These are phyloP conservation scores for Cnidoscolus chayamansa DNA, from an alignment of 441 rosid genomes.

Conservation along the genomic window DNA sequence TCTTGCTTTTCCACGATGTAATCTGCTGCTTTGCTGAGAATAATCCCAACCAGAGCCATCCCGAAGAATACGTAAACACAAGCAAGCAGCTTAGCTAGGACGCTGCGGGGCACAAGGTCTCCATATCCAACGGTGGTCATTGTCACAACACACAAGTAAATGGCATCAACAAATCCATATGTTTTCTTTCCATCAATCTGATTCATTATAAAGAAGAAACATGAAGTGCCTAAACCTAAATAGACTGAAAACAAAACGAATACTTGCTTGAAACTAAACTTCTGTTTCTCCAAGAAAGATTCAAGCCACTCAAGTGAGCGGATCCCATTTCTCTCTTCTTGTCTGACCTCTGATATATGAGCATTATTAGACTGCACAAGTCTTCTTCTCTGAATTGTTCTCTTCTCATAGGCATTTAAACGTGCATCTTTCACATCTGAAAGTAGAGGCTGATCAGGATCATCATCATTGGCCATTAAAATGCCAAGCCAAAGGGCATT, in stretches of 20 bases:
- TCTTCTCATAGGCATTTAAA: constrained; percentile 18
- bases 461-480: constrained; percentile 36
- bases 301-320: constrained; percentile 15
- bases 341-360: background rate
- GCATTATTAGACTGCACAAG: constrained; percentile 1
- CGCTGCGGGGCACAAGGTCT: constrained; percentile 47
- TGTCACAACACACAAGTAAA: constrained; percentile 52
- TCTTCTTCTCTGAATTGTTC: constrained; percentile 32
- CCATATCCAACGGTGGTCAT: constrained; percentile 72
- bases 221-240: constrained; percentile 32
- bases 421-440: constrained; percentile 16
- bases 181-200: constrained; percentile 51
- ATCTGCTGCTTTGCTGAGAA: constrained; percentile 56
- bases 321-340: constrained; percentile 19
- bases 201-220: constrained; percentile 36
- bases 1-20: constrained; percentile 55
- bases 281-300: constrained; percentile 17
- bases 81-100: constrained; percentile 41
- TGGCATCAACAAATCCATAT: constrained; percentile 43
- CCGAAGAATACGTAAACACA: constrained; percentile 45
- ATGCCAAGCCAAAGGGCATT: background rate
- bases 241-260: constrained; percentile 21
- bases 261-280: constrained; percentile 29
- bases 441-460: constrained; percentile 32
- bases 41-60: constrained; percentile 48